A percentile compares a stretch with the other conserved stretches of the same genome.
These are phyloP conservation scores for Metschnikowia henanensis DNA, from an alignment of 805 yeast species.

Conservation along the genomic window DNA sequence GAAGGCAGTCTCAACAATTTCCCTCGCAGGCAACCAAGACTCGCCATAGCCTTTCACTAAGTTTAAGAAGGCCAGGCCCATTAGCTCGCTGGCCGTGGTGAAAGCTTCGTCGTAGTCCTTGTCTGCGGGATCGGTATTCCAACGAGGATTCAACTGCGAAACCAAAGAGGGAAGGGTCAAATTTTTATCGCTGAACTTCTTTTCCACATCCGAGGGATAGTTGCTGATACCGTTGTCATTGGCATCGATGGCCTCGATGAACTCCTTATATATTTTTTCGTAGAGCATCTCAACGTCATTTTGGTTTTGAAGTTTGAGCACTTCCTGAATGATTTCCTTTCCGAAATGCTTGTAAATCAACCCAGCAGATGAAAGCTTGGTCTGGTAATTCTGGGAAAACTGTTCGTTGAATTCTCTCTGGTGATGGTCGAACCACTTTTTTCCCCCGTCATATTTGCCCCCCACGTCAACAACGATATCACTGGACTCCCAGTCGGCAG, in stretches of 20 bases:
- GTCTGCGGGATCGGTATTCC: slow-evolving; percentile 72
- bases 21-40: slow-evolving; percentile 90
- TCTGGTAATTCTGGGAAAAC: slow-evolving; percentile 60
- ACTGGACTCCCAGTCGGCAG: slow-evolving; percentile 77
- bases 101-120: slow-evolving; percentile 67
- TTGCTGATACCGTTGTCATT: slow-evolving; percentile 91
- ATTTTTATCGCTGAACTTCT: slow-evolving; percentile 68
- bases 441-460: slow-evolving; percentile 78
- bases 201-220: slow-evolving; percentile 53
- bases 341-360: slow-evolving; percentile 87
- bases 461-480: slow-evolving; percentile 96
- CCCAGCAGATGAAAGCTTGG: slow-evolving; percentile 93
- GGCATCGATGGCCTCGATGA: slow-evolving; percentile 91
- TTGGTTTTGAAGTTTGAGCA: slow-evolving; percentile 41
- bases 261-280: slow-evolving; percentile 77
- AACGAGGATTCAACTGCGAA: slow-evolving; percentile 77
- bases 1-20: slow-evolving; percentile 72
- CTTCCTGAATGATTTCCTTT: slow-evolving; percentile 59
- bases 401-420: slow-evolving; percentile 87
- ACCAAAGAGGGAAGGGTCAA: slow-evolving; percentile 80
- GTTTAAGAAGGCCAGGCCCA: slow-evolving; percentile 78
- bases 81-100: slow-evolving; percentile 67
- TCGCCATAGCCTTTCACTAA: slow-evolving; percentile 70
- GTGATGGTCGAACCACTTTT: slow-evolving; percentile 91
- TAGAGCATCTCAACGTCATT: slow-evolving; percentile 59